Evolutionary conservation across 2,329 filamentous ascomycete species (phyloP), one percentile per base, ranked within the genome.

Genomic region (Cercospora janseana): DNA sequence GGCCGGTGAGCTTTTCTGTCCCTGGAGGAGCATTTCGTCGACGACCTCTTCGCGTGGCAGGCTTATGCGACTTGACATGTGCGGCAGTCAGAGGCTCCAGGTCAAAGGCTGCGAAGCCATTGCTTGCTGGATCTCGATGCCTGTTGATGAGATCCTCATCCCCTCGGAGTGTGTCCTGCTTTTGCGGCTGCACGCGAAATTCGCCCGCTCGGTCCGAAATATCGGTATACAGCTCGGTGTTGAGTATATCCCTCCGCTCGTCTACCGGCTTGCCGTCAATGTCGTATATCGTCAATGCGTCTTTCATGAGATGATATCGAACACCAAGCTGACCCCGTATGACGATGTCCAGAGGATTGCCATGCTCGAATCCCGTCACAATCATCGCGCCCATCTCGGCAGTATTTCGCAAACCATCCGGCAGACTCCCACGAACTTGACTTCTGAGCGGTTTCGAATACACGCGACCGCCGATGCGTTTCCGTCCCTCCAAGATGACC

Each of bases 341-440:
- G 52, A 98, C 82, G 41, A 91, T 82, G 66, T 96, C 94, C 60
- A 98, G 74, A 4, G 93, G 93, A 62, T 98, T 98, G 13, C 94
- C 94, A 58, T 88, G 82, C 59, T 97, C 90, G 66, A 97, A 98
- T 0, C 93, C 93, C 26, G 94, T 96, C 54, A 98, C 90, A 53
- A 98, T 97, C 78, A 98, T 95, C 48, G 92, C 93, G 21, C 93
- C 93, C 84, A 96, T 94, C 68, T 98, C 93, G 24, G 89, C 93
- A 15, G 91, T 97, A 64, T 86, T 86, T 43, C 71, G 79, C 67
- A 78, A 80, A 70, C 75, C 66, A 58, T 75, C 62, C 66, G 76
- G 71, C 65, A 82, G 60, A 57, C 72, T 70, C 64, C 75, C 65
- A 49, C 75, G 69, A 67, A 79, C 68, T 74, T 86, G 72, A 73